These are phyloP conservation scores for Podaxis sp. DNA, from an alignment of 768 basidiomycete species.

Conservation along the genomic window DNA sequence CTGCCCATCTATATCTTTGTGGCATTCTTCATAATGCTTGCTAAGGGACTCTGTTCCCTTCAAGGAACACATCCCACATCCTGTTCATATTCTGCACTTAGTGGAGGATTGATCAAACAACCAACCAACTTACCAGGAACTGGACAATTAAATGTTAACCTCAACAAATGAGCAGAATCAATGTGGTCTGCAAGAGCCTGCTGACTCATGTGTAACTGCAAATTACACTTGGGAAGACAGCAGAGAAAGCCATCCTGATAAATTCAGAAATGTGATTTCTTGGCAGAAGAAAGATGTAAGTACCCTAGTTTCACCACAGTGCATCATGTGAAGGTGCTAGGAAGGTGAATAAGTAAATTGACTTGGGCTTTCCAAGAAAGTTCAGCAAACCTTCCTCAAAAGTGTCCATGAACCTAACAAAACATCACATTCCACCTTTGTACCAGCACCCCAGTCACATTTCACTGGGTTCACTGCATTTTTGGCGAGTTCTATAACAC, in stretches of 20 bases:
- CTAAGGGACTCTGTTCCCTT: slow-evolving; percentile 2
- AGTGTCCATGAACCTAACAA: slow-evolving; percentile 27
- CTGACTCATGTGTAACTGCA: slow-evolving; percentile 17
- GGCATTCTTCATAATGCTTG: slow-evolving; percentile 1
- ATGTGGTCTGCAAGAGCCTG: slow-evolving; percentile 23
- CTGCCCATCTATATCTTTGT: neutral
- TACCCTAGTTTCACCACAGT: neutral
- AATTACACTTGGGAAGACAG: slow-evolving; percentile 22
- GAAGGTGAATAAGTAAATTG: neutral
- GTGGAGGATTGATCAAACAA: neutral
- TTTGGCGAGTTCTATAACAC: slow-evolving; percentile 25
- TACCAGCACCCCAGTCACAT: slow-evolving; percentile 29
- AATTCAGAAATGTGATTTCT: neutral
- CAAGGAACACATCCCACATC: neutral
- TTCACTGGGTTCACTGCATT: slow-evolving; percentile 20
- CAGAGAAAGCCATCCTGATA: slow-evolving; percentile 16
- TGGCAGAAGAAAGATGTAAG: neutral
- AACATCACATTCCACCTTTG: slow-evolving; percentile 18
- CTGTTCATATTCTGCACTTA: neutral
- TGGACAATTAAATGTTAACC: slow-evolving; percentile 24
- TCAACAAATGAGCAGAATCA: slow-evolving; percentile 25
- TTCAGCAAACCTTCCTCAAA: slow-evolving; percentile 24
- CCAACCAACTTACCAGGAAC: slow-evolving; percentile 20
- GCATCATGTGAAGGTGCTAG: slow-evolving; percentile 6
- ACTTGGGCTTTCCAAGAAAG: slow-evolving; percentile 9